Conservation (phyloP, 306 rosid genomes). For the Crotalaria pallida region DNA sequence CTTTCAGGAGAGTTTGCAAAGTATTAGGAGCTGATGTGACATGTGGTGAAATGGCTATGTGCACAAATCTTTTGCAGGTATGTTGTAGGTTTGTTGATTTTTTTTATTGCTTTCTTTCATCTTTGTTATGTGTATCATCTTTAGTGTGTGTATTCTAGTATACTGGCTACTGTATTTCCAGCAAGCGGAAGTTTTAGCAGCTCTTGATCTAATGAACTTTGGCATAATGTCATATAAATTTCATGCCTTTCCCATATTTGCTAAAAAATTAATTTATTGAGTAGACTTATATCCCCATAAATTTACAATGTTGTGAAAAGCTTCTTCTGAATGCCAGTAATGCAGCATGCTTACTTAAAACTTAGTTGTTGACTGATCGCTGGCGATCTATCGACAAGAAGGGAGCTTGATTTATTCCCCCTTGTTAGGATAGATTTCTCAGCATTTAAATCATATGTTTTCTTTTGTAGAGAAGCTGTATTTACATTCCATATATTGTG, state of each 20-base stretch:
- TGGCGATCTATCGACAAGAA: background rate
- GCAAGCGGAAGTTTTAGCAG: background rate
- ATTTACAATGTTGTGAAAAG: background rate
- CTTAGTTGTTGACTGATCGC: background rate
- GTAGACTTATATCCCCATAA: background rate
- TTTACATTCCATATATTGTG: background rate
- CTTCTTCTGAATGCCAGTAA: background rate
- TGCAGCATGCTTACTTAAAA: background rate
- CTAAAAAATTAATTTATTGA: background rate
- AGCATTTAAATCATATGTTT: background rate
- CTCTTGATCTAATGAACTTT: background rate
- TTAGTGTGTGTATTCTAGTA: background rate
- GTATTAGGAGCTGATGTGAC: constrained; percentile 84
- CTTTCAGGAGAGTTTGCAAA: constrained; percentile 96
- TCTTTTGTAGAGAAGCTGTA: constrained; percentile 1
- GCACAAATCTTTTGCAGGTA: constrained; percentile 94
- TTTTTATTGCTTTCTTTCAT: constrained; percentile 15
- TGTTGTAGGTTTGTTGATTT: constrained; percentile 34
- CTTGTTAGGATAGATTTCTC: background rate
- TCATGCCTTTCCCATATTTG: background rate
- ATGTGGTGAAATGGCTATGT: constrained; percentile 99
- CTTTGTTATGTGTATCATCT: background rate
- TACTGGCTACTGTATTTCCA: background rate
- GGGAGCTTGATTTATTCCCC: background rate
- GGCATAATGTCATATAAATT: background rate